Evolutionary conservation across 2,329 filamentous ascomycete species (phyloP).

Genomic region (Scedosporium apiospermum): DNA sequence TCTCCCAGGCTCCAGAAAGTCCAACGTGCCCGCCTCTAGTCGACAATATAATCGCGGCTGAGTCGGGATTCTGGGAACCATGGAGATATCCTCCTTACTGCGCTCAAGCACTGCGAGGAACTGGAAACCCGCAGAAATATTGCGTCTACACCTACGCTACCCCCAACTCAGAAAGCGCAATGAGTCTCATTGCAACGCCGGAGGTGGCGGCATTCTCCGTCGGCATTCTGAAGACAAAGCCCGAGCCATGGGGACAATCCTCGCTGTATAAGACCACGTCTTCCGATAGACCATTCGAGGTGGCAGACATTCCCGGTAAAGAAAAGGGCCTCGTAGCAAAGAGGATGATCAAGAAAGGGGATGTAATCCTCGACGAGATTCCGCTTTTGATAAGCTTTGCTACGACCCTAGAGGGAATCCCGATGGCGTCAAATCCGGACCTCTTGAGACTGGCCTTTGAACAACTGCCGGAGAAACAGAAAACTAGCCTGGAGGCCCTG

Average conservation of each 20-base stretch:
- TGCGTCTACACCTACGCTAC: constrained; percentile 18
- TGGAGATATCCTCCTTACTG: not conserved
- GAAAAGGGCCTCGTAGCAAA: constrained; percentile 24
- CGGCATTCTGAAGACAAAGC: constrained; percentile 13
- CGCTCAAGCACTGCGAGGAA: not conserved
- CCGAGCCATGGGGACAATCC: constrained; percentile 1
- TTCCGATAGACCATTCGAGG: constrained; percentile 13
- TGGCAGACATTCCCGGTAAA: constrained; percentile 19
- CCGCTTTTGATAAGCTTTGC: constrained; percentile 17
- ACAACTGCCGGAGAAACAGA: constrained; percentile 16
- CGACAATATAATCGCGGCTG: not conserved
- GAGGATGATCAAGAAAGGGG: constrained; percentile 19
- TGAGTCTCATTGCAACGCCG: constrained; percentile 24
- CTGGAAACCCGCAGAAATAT: not conserved
- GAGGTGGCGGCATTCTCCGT: constrained; percentile 20
- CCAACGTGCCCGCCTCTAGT: not conserved
- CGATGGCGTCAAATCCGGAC: constrained; percentile 3
- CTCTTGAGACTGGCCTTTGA: constrained; percentile 18
- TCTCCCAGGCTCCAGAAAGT: not conserved
- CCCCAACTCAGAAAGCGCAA: constrained; percentile 16
- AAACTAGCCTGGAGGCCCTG: constrained; percentile 17
- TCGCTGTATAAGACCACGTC: not conserved
- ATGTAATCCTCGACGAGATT: constrained; percentile 25
- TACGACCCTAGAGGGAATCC: constrained; percentile 8
- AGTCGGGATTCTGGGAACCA: not conserved